Evolutionary conservation across 2,329 filamentous ascomycete genomes (phyloP), one percentile per base, ranked within the genome.

Genomic region (Alternaria gansuensis): DNA sequence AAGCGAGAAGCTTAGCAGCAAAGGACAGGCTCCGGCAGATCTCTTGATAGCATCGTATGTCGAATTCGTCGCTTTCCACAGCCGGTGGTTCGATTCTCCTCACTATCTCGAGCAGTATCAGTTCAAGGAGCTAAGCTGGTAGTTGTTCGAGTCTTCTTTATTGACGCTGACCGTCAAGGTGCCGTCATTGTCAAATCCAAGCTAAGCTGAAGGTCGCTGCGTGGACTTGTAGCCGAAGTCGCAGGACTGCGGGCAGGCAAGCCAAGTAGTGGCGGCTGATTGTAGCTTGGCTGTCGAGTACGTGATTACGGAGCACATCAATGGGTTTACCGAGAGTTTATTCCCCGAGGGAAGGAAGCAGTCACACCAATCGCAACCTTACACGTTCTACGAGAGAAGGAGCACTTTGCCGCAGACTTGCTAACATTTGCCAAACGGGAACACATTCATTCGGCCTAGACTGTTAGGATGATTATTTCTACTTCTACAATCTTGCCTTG

Each of bases 401-500:
- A 39, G 36, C 36, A 39, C 36, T 3, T 39, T 17, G 36, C 21
- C 36, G 36, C 11, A 46, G 6, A n/a, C 17, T 33, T 23, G 29
- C 28, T 31, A 17, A 41, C 6, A 26, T 41, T 5, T 13, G 13
- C 0, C 23, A 3, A 10, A 26, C 6, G n/a, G 13, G 9, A 43
- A 43, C 13, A 43, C 40, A 43, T n/a, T 26, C 40, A 0, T 1
- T 2, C 17, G 5, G 13, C 23, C 9, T 13, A 13, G 5, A 43
- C 4, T 28, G 13, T 7, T 34, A 10, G 11, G 31, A 26, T 48
- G 44, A 24, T 48, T 6, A n/a, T 26, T 14, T 10, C 17, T 5
- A 40, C 7, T 28, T 40, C 37, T 59, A 80, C 57, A 62, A 73
- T 73, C 56, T 79, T 59, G 68, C 78, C 72, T 75, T 82, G 64